Percentiles rank a stretch among this genome's conserved stretches.
phyloP scores from a whole-genome alignment of 495 filamentous ascomycete genomes.

The Oidiodendron maius region DNA sequence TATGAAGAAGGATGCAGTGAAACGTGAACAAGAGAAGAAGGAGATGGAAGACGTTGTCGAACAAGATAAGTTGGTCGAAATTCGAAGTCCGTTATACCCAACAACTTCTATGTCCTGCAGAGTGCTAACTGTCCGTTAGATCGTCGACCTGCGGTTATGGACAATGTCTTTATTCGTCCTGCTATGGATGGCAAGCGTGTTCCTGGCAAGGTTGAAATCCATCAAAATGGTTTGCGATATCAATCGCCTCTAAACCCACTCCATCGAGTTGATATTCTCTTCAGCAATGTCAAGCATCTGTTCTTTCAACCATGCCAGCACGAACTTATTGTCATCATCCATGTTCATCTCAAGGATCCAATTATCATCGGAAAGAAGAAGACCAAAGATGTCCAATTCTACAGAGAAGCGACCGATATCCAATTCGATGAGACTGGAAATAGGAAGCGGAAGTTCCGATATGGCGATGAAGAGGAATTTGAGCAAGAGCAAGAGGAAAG shows the following conservation, averaged over 20 bases:
- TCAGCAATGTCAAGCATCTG: constrained; percentile 96
- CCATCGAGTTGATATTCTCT: constrained; percentile 86
- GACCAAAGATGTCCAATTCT: constrained; percentile 98
- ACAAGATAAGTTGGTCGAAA: constrained; percentile 92
- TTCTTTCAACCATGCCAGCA: constrained; percentile 98
- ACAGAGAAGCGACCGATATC: constrained; percentile 95
- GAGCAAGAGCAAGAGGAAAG: constrained; percentile 98
- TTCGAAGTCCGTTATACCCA: constrained; percentile 59
- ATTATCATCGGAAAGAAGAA: constrained; percentile 99
- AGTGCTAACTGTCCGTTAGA: constrained; percentile 47
- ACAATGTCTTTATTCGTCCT: constrained; percentile 90
- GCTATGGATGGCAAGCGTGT: constrained; percentile 94
- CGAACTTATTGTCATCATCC: constrained; percentile 96
- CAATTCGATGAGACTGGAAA: constrained; percentile 99
- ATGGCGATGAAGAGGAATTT: constrained; percentile 98
- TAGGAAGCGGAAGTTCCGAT: constrained; percentile 94
- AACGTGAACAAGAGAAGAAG: constrained; percentile 96
- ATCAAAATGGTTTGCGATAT: constrained; percentile 98
- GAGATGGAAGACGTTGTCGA: constrained; percentile 99
- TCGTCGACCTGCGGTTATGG: constrained; percentile 78
- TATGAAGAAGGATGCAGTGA: constrained; percentile 82
- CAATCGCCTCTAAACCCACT: constrained; percentile 76
- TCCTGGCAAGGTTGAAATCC: constrained; percentile 90
- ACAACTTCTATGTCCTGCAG: neutral
- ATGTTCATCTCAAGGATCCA: constrained; percentile 94